Evolutionary conservation across 1,284 basidiomycete species (phyloP), one percentile per base, ranked within the genome.

Genomic region (Rhodotorula sp.): DNA sequence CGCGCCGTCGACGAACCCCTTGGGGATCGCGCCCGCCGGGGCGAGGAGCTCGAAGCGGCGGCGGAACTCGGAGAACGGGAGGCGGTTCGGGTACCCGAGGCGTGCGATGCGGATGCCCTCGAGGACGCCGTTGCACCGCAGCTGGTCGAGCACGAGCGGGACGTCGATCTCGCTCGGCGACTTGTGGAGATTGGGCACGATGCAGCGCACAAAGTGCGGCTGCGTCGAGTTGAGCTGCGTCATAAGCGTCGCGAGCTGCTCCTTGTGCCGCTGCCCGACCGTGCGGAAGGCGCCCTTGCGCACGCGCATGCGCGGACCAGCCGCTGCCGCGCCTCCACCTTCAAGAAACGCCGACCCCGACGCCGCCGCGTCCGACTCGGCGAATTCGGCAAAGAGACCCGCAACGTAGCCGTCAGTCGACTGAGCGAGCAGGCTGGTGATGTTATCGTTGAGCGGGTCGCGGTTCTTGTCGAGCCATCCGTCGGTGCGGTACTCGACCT

Each of bases 391-490:
- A 81, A 99, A 99, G 52, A 99, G 86, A 4, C 85, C 82, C 0
- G 91, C 88, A 52, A 99, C 87, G 78, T 92, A 93, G 49, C 88
- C 87, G 77, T 97, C 90, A 3, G 88, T 86, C 3, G 96, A 97
- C 21, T 87, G 86, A 1, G 93, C 89, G 41, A 99, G 86, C 53
- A 99, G 89, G 23, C 93, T 89, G 0, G 93, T 93, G 54, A 99
- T 86, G 80, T 98, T 96, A 80, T 98, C 95, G 81, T 99, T 98
- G 74, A 99, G 85, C 0, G 97, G 97, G 79, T 99, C 97, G 83
- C 97, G 97, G 86, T 99, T 99, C 88, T 99, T 99, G 84, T 97
- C 94, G 73, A 99, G 85, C 97, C 97, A 99, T 14, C 93, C 92
- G 53, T 94, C 90, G 1, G 96, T 98, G 58, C 90, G 87, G 79